Base-by-base conservation (phyloP, 225 moss, liverwort and hornwort genomes). In the Marchantia paleacea region DNA sequence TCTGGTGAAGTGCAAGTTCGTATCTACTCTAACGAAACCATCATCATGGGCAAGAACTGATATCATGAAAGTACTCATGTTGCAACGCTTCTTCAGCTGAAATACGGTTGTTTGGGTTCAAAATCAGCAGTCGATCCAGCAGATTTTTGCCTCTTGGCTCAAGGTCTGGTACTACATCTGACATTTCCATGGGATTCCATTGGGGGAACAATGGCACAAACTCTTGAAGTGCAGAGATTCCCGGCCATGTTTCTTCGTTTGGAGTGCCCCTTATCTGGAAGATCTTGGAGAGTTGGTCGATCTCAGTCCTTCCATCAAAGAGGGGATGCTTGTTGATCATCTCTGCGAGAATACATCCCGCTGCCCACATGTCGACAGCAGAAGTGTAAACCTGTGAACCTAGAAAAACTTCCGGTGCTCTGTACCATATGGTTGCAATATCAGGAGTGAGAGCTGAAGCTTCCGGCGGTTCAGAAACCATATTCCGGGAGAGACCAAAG, bases 291-390 rank as follows among this genome's bases (percentile, higher is more conserved):
- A 96, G 84, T 79, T 96, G 96, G 80, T 96, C 96, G 48, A 92
- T 82, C 80, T 96, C 96, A 84, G 94, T 94, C 25, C 92, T 94
- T 70, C 96, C 94, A 87, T 96, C 92, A 86, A 96, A 96, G 31
- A 96, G 84, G 73, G 96, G 96, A 82, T 96, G 94, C 51, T 92
- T 84, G 13, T 92, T 96, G 39, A 94, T 88, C 52, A 96, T 83
- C 78, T 96, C 96, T 52, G 96, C 96, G 84, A 96, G 94, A 29
- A 96, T 96, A 78, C 96, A 96, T 19, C 96, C 96, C 20, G 94
- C 92, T 15, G 96, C 96, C 96, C 96, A 96, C 90, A 94, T 96
- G 80, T 96, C 96, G 8, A 96, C 94, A 58, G 92, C 94, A 52
- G 90, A 94, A 4, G 94, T 94, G 69, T 96, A 96, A 78, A 92